Evolutionary conservation across 176 grass and related monocot species (phyloP).

Genomic region (Ananas comosus): DNA sequence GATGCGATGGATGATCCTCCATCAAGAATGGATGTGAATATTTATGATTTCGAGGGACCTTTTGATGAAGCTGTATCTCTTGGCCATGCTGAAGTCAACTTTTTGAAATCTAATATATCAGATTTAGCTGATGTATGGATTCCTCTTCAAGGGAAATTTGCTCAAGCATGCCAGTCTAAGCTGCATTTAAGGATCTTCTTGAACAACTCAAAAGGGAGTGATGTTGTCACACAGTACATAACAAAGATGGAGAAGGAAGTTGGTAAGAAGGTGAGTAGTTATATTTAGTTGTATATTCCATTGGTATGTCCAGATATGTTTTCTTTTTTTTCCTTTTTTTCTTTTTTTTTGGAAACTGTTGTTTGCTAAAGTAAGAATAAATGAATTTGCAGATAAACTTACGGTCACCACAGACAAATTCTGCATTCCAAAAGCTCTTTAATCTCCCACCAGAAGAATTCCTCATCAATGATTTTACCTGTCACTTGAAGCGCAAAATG

Average conservation of each 20-base stretch:
- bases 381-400: slow-evolving; percentile 57
- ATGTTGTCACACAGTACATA: slow-evolving; percentile 59
- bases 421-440: slow-evolving; percentile 87
- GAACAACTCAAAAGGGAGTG: slow-evolving; percentile 68
- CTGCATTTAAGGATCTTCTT: slow-evolving; percentile 83
- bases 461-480: slow-evolving; percentile 91
- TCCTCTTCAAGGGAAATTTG: slow-evolving; percentile 82
- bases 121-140: slow-evolving; percentile 82
- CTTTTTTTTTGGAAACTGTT: neutral
- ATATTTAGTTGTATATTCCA: neutral
- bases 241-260: slow-evolving; percentile 97
- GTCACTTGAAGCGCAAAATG: slow-evolving; percentile 90
- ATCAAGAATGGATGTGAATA: slow-evolving; percentile 69
- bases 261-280: slow-evolving; percentile 73
- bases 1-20: slow-evolving; percentile 91
- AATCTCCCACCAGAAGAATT: slow-evolving; percentile 84
- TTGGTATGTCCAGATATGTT: neutral
- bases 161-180: slow-evolving; percentile 76
- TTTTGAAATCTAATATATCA: slow-evolving; percentile 85
- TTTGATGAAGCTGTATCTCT: slow-evolving; percentile 77
- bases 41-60: slow-evolving; percentile 94
- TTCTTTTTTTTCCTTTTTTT: neutral
- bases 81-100: slow-evolving; percentile 85
- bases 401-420: slow-evolving; percentile 75
- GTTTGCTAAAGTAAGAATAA: slow-evolving; percentile 5